Conservation (phyloP, 2,329 filamentous ascomycete species). For the Fusarium pseudonygamai region DNA sequence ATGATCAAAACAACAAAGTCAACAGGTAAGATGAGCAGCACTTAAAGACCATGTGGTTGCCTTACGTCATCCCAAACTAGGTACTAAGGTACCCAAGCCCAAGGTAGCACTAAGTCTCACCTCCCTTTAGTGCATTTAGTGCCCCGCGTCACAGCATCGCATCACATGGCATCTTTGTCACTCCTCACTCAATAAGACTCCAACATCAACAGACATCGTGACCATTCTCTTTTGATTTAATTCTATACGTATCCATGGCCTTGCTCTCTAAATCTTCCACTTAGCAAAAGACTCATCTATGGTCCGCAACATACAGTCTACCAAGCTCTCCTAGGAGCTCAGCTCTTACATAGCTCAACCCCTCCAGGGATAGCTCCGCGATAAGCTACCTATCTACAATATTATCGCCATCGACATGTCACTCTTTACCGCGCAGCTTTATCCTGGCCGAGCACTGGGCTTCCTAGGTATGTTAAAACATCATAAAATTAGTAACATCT, state of each 20-base stretch:
- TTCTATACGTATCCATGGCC: background rate
- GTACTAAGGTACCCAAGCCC: background rate
- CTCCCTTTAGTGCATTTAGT: background rate
- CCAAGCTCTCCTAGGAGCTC: conserved; percentile 19
- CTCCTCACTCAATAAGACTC: conserved; percentile 27
- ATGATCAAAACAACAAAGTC: background rate
- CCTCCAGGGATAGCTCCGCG: conserved; percentile 35
- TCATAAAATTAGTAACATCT: background rate
- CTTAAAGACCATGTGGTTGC: conserved; percentile 18
- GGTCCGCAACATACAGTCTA: conserved; percentile 1
- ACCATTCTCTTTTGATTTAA: conserved; percentile 9
- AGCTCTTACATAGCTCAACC: conserved; percentile 32
- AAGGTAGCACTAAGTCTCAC: background rate
- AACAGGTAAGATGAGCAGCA: background rate
- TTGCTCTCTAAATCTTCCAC: background rate
- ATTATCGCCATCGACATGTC: conserved; percentile 49
- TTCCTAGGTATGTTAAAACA: conserved; percentile 57
- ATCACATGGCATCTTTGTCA: conserved; percentile 36
- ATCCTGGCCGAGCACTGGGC: conserved; percentile 73
- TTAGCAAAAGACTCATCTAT: conserved; percentile 9
- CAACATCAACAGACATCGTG: conserved; percentile 25
- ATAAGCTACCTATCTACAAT: conserved; percentile 1
- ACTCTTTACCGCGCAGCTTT: conserved; percentile 68
- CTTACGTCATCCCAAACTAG: conserved; percentile 32
- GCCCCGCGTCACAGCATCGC: conserved; percentile 32